Evolutionary conservation across 129 eudicot species (phyloP).

Genomic region (Arctium lappa): DNA sequence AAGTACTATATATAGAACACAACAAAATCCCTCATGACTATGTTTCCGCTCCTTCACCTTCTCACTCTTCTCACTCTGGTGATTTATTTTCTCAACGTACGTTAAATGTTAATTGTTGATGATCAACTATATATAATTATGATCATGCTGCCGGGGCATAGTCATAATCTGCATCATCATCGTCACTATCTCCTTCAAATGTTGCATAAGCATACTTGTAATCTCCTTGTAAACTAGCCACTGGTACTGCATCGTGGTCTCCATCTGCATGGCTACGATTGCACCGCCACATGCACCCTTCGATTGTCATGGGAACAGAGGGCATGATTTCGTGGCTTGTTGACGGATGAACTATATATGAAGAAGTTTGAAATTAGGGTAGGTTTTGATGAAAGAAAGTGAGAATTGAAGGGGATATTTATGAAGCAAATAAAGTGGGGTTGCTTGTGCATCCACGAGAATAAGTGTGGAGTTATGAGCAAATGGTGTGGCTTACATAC

Average conservation of each 20-base stretch:
- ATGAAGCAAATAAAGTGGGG: background rate
- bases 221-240: conserved; percentile 13
- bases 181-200: conserved; percentile 19
- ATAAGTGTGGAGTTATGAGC: conserved; percentile 28
- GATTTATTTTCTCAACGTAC: background rate
- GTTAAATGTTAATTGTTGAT: background rate
- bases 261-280: conserved; percentile 15
- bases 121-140: background rate
- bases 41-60: background rate
- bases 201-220: background rate
- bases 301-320: background rate
- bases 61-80: too few relatives aligned
- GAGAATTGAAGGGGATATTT: conserved; percentile 12
- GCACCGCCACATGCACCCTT: conserved; percentile 2
- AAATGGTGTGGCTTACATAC: conserved; percentile 14
- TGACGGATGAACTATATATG: background rate
- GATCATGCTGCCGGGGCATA: conserved; percentile 22
- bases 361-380: background rate
- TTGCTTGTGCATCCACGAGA: conserved; percentile 17
- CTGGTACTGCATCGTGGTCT: conserved; percentile 13
- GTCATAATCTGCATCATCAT: conserved; percentile 20
- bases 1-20: background rate
- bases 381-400: conserved; percentile 1
- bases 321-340: background rate
- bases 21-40: background rate